Percentiles rank a stretch among this genome's conserved stretches.
These are phyloP conservation scores for Globisporangium okanoganense DNA, from an alignment of 352 stramenopile genomes.

Conservation along the genomic window DNA sequence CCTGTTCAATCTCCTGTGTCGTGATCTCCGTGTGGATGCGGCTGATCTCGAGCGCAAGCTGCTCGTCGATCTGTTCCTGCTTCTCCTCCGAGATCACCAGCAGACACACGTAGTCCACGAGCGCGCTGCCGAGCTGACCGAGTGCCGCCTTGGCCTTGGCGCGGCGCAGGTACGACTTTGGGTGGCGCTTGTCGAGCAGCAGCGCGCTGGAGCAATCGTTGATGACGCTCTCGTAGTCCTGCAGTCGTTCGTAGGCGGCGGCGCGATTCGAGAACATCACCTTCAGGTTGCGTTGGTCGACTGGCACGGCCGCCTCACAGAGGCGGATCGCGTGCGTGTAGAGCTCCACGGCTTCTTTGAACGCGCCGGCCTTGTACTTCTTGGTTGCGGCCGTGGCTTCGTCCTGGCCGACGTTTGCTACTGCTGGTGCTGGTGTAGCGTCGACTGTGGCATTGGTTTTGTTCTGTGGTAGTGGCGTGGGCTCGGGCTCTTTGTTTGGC, in stretches of 20 bases:
- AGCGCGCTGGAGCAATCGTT: slow-evolving; percentile 58
- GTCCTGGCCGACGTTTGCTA: slow-evolving; percentile 45
- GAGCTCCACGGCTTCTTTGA: slow-evolving; percentile 59
- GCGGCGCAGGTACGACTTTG: slow-evolving; percentile 76
- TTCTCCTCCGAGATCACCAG: slow-evolving; percentile 78
- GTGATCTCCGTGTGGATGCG: slow-evolving; percentile 74
- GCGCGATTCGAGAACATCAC: slow-evolving; percentile 86
- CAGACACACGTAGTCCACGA: slow-evolving; percentile 79
- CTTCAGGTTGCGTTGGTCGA: slow-evolving; percentile 75
- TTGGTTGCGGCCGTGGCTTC: slow-evolving; percentile 67
- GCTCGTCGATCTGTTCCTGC: slow-evolving; percentile 69
- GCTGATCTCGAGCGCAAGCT: slow-evolving; percentile 66
- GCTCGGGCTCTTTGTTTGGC: slow-evolving; percentile 20
- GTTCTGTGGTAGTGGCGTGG: slow-evolving; percentile 24
- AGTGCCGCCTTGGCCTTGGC: slow-evolving; percentile 56
- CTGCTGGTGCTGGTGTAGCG: background rate
- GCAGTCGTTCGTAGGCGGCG: slow-evolving; percentile 65
- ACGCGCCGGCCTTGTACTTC: slow-evolving; percentile 77
- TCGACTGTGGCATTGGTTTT: slow-evolving; percentile 15
- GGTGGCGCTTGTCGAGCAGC: slow-evolving; percentile 60
- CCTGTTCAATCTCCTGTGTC: slow-evolving; percentile 54
- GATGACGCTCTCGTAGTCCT: slow-evolving; percentile 59
- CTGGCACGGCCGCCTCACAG: slow-evolving; percentile 45
- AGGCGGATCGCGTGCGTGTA: slow-evolving; percentile 65
- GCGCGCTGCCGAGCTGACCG: slow-evolving; percentile 48